Evolutionary conservation across 2,329 filamentous ascomycete species (phyloP).

Genomic region (Mollisia scopiformis): DNA sequence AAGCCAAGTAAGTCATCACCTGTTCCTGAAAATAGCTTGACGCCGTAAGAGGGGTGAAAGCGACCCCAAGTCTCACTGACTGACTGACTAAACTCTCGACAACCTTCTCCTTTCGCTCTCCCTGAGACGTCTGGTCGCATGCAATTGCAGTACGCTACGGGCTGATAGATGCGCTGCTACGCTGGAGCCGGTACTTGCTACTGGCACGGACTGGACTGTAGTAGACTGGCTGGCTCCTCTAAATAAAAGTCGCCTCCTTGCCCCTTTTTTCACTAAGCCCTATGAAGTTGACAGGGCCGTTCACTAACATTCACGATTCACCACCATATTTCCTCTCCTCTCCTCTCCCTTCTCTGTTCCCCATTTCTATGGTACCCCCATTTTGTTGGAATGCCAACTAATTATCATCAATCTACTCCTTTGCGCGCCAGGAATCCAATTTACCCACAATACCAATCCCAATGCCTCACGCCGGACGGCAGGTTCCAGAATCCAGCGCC

Average conservation of each 20-base stretch:
- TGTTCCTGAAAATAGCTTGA: constrained; percentile 2
- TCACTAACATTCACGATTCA: too few species aligned
- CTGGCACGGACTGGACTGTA: not conserved
- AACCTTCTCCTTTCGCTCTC: not conserved
- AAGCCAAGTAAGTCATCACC: not conserved
- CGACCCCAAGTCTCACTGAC: too few species aligned
- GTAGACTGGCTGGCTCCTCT: not conserved
- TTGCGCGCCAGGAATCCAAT: constrained; percentile 1
- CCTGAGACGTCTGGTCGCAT: not conserved
- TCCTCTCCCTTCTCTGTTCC: not conserved
- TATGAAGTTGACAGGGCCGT: too few species aligned
- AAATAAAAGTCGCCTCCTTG: not conserved
- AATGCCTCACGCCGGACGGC: not conserved
- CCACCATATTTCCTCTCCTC: too few species aligned
- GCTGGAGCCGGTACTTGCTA: not conserved
- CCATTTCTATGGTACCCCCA: too few species aligned
- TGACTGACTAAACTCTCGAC: too few species aligned
- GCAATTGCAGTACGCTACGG: not conserved
- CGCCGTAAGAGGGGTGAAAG: not conserved
- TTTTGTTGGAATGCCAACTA: not conserved
- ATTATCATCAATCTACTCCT: not conserved
- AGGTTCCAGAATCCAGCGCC: not conserved
- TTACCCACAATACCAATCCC: constrained; percentile 1
- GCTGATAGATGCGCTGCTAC: not conserved
- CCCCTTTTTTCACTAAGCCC: not conserved